These are phyloP conservation scores for Phytophthora quininea DNA, from an alignment of 352 stramenopile genomes.

Conservation along the genomic window DNA sequence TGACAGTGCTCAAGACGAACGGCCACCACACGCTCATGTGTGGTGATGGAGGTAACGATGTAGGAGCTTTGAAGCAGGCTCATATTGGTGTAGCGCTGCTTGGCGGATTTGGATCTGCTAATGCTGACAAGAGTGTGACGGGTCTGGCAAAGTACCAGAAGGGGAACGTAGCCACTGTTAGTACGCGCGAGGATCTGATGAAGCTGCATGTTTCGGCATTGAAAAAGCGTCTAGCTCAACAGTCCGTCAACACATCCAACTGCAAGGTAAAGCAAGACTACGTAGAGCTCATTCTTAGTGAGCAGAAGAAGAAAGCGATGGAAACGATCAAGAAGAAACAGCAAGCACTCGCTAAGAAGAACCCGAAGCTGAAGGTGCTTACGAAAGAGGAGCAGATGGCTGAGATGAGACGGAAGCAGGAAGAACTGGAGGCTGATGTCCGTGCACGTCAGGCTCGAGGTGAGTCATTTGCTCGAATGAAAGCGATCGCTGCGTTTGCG, in stretches of 20 bases:
- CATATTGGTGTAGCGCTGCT: constrained; percentile 87
- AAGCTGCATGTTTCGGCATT: constrained; percentile 88
- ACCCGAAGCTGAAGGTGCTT: constrained; percentile 61
- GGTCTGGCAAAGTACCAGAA: constrained; percentile 82
- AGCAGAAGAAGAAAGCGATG: constrained; percentile 64
- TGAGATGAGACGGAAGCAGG: constrained; percentile 84
- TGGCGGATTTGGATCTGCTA: constrained; percentile 82
- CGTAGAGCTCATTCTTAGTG: constrained; percentile 74
- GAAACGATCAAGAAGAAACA: constrained; percentile 69
- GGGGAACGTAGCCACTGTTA: constrained; percentile 45
- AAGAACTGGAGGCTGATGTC: constrained; percentile 83
- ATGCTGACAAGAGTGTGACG: constrained; percentile 88
- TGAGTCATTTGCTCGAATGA: constrained; percentile 88
- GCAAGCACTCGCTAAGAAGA: constrained; percentile 56
- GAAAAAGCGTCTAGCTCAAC: constrained; percentile 79
- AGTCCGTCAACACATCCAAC: constrained; percentile 64
- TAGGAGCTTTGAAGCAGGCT: constrained; percentile 94
- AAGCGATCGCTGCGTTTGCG: constrained; percentile 85
- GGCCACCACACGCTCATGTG: constrained; percentile 97
- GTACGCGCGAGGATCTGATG: constrained; percentile 75
- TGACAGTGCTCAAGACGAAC: constrained; percentile 94
- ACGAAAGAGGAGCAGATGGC: constrained; percentile 86
- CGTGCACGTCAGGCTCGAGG: constrained; percentile 74
- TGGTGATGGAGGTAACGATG: constrained; percentile 98
- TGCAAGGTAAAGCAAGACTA: constrained; percentile 87